Conservation (phyloP, 441 rosid species). For the Erodium chrysanthum region DNA sequence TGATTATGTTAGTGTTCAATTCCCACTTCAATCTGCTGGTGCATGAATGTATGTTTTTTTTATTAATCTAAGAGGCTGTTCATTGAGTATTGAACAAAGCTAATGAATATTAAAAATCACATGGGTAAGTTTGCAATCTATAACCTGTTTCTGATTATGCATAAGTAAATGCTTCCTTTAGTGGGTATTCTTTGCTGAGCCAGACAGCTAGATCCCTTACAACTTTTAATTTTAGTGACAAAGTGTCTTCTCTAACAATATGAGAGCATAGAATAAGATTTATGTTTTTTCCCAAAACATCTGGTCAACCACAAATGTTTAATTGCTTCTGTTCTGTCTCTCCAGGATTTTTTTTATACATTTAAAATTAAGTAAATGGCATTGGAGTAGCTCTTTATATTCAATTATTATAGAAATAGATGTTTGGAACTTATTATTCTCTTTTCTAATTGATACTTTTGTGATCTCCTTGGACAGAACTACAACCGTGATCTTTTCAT, state of each 20-base stretch:
- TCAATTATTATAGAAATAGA: background rate
- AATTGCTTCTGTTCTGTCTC: background rate
- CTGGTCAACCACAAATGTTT: background rate
- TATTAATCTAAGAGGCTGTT: background rate
- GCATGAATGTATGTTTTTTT: background rate
- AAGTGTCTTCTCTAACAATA: background rate
- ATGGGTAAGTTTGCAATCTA: background rate
- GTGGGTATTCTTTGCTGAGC: background rate
- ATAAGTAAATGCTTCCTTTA: background rate
- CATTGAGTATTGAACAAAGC: background rate
- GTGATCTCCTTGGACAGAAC: conserved; percentile 41
- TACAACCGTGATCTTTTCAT: conserved; percentile 91
- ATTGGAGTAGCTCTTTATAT: background rate
- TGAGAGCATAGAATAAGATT: background rate
- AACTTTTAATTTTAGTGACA: background rate
- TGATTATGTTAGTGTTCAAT: conserved; percentile 12
- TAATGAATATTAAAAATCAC: background rate
- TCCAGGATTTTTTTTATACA: background rate
- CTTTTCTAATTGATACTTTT: conserved; percentile 6
- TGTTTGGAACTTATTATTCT: background rate
- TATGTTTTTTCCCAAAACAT: background rate
- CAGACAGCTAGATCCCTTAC: background rate
- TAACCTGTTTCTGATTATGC: background rate
- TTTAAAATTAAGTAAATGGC: background rate
- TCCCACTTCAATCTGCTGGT: background rate